phyloP scores from a whole-genome alignment of 495 filamentous ascomycete species.

The Xylona heveae region DNA sequence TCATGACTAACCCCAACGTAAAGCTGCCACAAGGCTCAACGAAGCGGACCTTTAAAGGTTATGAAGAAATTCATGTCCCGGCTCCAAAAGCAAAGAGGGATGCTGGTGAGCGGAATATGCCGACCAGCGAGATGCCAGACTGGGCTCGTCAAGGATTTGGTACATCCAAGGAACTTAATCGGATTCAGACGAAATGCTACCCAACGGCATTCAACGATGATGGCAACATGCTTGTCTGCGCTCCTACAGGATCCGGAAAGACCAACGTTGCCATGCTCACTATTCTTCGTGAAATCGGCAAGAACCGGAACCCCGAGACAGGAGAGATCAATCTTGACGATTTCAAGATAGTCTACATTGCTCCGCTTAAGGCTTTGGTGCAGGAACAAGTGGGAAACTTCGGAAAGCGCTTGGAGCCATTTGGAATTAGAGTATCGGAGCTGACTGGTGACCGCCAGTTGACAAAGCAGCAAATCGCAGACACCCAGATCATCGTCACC shows the following conservation, averaged over 20 bases:
- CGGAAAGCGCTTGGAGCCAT: constrained; percentile 71
- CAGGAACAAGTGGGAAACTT: constrained; percentile 97
- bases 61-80: constrained; percentile 94
- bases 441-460: constrained; percentile 94
- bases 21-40: constrained; percentile 89
- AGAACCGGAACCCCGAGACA: constrained; percentile 66
- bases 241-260: constrained; percentile 92
- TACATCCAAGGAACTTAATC: constrained; percentile 62
- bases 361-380: constrained; percentile 82
- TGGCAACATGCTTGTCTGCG: constrained; percentile 93
- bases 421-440: constrained; percentile 81
- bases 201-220: constrained; percentile 84
- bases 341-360: constrained; percentile 95
- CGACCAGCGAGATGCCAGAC: constrained; percentile 70
- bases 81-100: constrained; percentile 67
- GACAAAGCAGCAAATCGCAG: constrained; percentile 94
- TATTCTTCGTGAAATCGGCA: constrained; percentile 90
- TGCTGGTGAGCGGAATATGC: constrained; percentile 57
- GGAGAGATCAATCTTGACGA: constrained; percentile 85
- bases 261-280: constrained; percentile 98
- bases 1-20: constrained; percentile 95
- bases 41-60: constrained; percentile 89
- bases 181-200: constrained; percentile 84
- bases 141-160: constrained; percentile 83
- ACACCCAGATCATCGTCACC: constrained; percentile 96